A percentile compares a stretch with the other conserved stretches of the same genome.
These are phyloP conservation scores for Geoglossum cookeanum DNA, from an alignment of 2,329 filamentous ascomycete species.

Conservation along the genomic window DNA sequence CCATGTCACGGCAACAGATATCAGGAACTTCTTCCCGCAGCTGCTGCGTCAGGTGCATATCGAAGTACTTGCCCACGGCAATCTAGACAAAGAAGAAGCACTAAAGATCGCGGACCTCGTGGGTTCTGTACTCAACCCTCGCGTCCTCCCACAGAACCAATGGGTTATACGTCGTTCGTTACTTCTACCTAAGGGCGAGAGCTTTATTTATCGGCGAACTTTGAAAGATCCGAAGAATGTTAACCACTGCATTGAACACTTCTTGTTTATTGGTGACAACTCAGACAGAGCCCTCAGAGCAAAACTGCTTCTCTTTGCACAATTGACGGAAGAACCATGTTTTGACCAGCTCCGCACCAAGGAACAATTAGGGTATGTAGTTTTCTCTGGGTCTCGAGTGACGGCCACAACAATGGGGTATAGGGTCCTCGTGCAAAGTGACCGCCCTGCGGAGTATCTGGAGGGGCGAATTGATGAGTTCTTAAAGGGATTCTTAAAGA, in stretches of 20 bases:
- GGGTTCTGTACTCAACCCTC: slow-evolving; percentile 57
- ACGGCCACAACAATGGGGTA: slow-evolving; percentile 68
- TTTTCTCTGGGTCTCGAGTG: slow-evolving; percentile 60
- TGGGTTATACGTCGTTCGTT: slow-evolving; percentile 64
- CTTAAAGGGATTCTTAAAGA: slow-evolving; percentile 45
- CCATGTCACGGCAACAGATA: slow-evolving; percentile 51
- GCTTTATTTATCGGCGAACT: slow-evolving; percentile 64
- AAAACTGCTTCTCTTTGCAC: slow-evolving; percentile 62
- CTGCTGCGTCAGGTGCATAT: slow-evolving; percentile 69
- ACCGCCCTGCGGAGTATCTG: slow-evolving; percentile 65
- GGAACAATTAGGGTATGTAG: slow-evolving; percentile 92
- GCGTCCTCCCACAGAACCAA: slow-evolving; percentile 53
- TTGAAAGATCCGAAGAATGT: slow-evolving; percentile 78
- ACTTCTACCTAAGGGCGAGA: slow-evolving; percentile 57
- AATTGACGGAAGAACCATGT: slow-evolving; percentile 80
- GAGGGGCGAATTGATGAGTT: slow-evolving; percentile 80
- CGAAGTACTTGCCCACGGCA: slow-evolving; percentile 77
- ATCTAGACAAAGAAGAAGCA: slow-evolving; percentile 85
- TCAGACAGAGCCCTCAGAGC: slow-evolving; percentile 52
- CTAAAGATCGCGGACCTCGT: slow-evolving; percentile 69
- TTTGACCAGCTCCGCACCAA: slow-evolving; percentile 94
- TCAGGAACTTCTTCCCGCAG: slow-evolving; percentile 61
- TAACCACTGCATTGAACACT: slow-evolving; percentile 70
- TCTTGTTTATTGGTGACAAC: slow-evolving; percentile 49
- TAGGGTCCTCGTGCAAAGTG: slow-evolving; percentile 82